Evolutionary conservation across 2,329 filamentous ascomycete species (phyloP), one percentile per base, ranked within the genome.

Genomic region (Leptographium lundbergii): DNA sequence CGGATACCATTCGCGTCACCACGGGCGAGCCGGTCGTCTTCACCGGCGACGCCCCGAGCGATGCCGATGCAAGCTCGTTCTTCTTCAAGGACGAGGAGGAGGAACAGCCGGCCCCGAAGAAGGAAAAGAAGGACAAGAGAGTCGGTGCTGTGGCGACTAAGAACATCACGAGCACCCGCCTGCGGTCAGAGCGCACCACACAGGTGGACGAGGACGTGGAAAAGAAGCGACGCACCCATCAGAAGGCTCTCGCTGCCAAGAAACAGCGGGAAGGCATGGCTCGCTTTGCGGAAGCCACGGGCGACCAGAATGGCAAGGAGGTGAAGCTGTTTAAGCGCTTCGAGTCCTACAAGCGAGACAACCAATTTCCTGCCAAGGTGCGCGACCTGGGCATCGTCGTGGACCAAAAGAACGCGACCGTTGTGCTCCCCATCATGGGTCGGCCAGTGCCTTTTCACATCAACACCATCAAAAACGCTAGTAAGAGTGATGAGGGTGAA

Each of bases 301-400:
- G 85, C 60, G 89, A 87, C 60, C 80, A 92, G 63, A 94, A 96
- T 67, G 94, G 92, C 39, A 85, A 86, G n/a, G 87, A 94, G 65
- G 87, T 95, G 71, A 97, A 97, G 79, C 95, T 92, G 74, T 97
- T 99, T 79, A 97, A 97, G 77, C 89, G 91, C 59, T 99, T 97
- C 69, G 94, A 99, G 72, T 99, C 94, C 0, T 99, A 99, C 77
- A 99, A 97, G 78, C 85, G 92, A 61, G 94, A 97, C 71, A 96
- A 95, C 66, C 92, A 97, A 71, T 84, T 99, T 58, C 94, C 94
- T 1, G 69, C 81, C 17, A 86, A 85, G 68, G 85, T 95, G 64
- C 87, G 88, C 70, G 92, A 96, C 66, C 78, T 97, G 59, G 86
- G 89, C 62, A 90, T 99, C 62, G 81, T 96, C 25, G 90, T 97